These are phyloP conservation scores for Pyronema domesticum DNA, from an alignment of 495 filamentous ascomycete genomes.

Conservation along the genomic window DNA sequence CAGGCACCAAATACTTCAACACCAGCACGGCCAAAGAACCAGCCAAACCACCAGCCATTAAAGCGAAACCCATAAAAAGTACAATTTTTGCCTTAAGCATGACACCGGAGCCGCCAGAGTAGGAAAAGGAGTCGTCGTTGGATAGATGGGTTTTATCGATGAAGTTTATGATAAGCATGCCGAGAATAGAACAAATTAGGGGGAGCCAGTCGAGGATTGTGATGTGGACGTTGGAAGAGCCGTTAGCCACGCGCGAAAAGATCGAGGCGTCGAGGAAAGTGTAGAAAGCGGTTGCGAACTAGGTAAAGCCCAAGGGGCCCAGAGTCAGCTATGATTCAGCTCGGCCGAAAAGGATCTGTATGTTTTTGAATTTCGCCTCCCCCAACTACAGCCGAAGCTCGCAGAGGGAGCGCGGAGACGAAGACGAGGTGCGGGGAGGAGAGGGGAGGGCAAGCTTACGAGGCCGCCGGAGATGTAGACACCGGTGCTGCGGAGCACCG, in stretches of 20 bases:
- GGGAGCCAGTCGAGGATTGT: slow-evolving; percentile 98
- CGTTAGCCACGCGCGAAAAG: slow-evolving; percentile 69
- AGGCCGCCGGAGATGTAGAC: slow-evolving; percentile 22
- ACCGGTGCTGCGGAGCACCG: slow-evolving; percentile 18
- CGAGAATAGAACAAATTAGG: slow-evolving; percentile 77
- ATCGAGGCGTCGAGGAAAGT: slow-evolving; percentile 80
- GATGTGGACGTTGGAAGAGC: slow-evolving; percentile 58
- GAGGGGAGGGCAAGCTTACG: slow-evolving; percentile 6
- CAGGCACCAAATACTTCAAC: slow-evolving; percentile 71
- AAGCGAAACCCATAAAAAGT: slow-evolving; percentile 86
- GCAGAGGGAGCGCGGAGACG: background rate
- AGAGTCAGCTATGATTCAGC: slow-evolving; percentile 11
- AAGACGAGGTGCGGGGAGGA: background rate
- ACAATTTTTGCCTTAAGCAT: slow-evolving; percentile 95
- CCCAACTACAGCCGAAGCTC: no score
- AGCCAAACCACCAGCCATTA: slow-evolving; percentile 84
- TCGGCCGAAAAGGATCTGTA: no score
- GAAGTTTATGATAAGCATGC: slow-evolving; percentile 97
- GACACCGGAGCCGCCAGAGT: slow-evolving; percentile 58
- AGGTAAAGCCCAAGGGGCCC: no score
- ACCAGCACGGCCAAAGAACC: slow-evolving; percentile 68
- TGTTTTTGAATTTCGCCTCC: no score
- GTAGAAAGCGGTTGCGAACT: slow-evolving; percentile 98
- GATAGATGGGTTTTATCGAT: slow-evolving; percentile 84
- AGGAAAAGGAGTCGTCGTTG: slow-evolving; percentile 62